phyloP scores from a whole-genome alignment of 345 rosid genomes.

The Ailanthus altissimus region DNA sequence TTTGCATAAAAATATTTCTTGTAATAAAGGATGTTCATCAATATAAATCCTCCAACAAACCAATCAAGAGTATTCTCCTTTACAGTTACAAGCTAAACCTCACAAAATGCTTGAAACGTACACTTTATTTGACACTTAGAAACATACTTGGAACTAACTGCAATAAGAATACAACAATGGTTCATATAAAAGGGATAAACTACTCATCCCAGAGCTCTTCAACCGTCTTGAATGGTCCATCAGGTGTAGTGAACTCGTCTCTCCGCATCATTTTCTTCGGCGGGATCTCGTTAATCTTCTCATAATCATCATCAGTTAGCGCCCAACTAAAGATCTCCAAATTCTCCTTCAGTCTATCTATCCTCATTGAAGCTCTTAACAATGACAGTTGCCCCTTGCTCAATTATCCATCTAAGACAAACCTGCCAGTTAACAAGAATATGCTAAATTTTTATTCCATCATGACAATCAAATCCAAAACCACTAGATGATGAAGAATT shows the following conservation, averaged over 20 bases:
- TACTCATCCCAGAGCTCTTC: slow-evolving; percentile 14
- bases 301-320: slow-evolving; percentile 10
- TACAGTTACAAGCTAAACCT: neutral
- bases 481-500: neutral
- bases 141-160: neutral
- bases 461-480: neutral
- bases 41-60: too few relatives aligned
- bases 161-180: neutral
- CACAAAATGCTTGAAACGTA: neutral
- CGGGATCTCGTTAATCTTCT: slow-evolving; percentile 6
- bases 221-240: slow-evolving; percentile 12
- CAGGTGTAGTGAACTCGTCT: neutral
- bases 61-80: too few relatives aligned
- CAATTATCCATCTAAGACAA: slow-evolving; percentile 19
- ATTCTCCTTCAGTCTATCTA: slow-evolving; percentile 12
- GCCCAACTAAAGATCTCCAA: slow-evolving; percentile 13
- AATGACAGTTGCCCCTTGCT: slow-evolving; percentile 11
- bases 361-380: slow-evolving; percentile 7
- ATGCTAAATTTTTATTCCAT: neutral
- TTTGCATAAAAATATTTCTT: too few relatives aligned
- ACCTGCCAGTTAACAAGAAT: slow-evolving; percentile 1
- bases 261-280: neutral
- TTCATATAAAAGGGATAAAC: neutral
- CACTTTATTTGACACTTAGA: neutral
- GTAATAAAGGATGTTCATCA: too few relatives aligned